Evolutionary conservation across 78 protist species (phyloP).

Genomic region (Thecamonas trahens): DNA sequence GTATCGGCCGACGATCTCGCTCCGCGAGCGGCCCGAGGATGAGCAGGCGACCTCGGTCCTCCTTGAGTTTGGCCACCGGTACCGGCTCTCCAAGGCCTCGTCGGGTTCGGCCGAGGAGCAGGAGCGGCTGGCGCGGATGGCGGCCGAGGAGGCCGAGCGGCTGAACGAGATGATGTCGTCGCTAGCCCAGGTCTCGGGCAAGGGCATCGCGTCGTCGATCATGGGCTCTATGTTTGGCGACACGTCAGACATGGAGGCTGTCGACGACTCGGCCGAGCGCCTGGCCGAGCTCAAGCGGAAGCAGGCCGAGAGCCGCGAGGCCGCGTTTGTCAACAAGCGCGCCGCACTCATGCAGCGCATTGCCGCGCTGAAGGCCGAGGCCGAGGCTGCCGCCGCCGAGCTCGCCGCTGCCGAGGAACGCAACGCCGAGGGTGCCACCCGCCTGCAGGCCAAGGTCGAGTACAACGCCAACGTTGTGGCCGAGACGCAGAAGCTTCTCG

Average conservation of each 20-base stretch:
- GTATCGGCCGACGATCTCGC: neutral
- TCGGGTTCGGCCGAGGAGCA: too few relatives aligned
- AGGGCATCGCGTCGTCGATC: neutral
- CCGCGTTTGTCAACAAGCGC: too few relatives aligned
- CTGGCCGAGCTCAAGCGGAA: constrained; percentile 5
- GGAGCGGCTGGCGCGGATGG: neutral
- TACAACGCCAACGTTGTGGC: constrained; percentile 33
- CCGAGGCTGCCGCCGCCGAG: constrained; percentile 25
- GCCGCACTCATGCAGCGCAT: too few relatives aligned
- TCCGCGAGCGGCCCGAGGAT: neutral
- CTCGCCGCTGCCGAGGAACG: too few relatives aligned
- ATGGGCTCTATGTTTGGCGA: neutral
- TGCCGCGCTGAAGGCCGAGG: neutral
- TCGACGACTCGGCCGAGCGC: neutral
- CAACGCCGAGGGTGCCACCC: too few relatives aligned
- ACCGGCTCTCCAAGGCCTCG: neutral
- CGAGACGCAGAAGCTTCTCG: constrained; percentile 52
- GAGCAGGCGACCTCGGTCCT: neutral
- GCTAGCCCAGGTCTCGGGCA: too few relatives aligned
- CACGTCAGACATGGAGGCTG: neutral
- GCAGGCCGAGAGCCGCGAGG: neutral
- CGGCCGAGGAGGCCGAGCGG: neutral
- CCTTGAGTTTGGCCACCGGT: neutral
- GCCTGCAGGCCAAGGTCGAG: constrained; percentile 15
- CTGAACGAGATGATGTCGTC: too few relatives aligned